Evolutionary conservation across 306 rosid genomes (phyloP).

Genomic region (Dryas alaskensis): DNA sequence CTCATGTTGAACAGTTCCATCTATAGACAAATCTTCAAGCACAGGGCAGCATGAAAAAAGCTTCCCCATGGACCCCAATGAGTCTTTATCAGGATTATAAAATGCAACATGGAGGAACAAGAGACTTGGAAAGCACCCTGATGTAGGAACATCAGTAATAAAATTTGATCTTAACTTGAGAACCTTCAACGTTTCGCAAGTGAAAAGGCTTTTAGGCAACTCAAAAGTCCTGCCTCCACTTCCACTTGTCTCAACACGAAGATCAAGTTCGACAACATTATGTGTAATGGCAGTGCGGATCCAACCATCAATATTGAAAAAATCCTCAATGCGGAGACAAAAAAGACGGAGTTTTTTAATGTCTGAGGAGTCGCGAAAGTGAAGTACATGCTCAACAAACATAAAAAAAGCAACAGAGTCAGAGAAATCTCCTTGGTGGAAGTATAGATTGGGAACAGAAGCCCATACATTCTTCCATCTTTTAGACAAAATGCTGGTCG

Average conservation of each 20-base stretch:
- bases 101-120: neutral
- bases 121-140: neutral
- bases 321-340: neutral
- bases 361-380: neutral
- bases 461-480: neutral
- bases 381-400: neutral
- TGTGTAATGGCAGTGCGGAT: neutral
- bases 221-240: neutral
- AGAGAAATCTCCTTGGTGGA: neutral
- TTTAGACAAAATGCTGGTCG: neutral
- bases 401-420: neutral
- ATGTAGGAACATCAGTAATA: neutral
- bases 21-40: neutral
- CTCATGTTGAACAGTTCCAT: too few relatives aligned
- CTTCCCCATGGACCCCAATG: neutral
- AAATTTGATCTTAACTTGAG: neutral
- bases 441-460: neutral
- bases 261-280: slow-evolving; percentile 1
- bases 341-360: neutral
- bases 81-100: neutral
- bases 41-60: neutral
- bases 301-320: neutral
- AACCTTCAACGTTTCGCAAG: neutral
- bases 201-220: neutral
- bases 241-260: neutral